Evolutionary conservation across 208 protist species (phyloP), one percentile per base, ranked within the genome.

Genomic region (Spironucleus salmonicida): DNA sequence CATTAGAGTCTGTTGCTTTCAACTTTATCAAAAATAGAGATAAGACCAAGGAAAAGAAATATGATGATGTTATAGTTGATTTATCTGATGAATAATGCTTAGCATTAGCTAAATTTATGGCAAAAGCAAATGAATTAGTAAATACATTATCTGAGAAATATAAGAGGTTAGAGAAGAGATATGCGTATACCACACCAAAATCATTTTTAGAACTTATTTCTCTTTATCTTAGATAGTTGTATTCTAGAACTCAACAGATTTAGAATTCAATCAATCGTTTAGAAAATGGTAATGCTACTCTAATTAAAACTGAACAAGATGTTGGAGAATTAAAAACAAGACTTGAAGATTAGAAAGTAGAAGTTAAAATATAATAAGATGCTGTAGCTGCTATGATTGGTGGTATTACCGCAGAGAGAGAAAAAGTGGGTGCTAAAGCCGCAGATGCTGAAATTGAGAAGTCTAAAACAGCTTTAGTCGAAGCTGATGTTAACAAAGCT

Each of bases 151-250:
- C 87, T 78, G 85, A 91, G 64, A 85, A 89, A 58, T 97, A 95
- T 87, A 89, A 90, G 69, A 75, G 86, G 38, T 82, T 90, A 62
- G 92, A 97, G 81, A 91, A 92, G 80, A 87, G 94, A 61, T 90
- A 93, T 80, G 93, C 92, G 67, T 97, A 97, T 84, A 96, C 93
- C n/a, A 98, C 95, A 40, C 95, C 95, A 61, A 98, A 98, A 85
- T 92, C 88, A 1, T 97, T 96, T 87, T 85, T 98, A 30, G 93
- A 98, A 85, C 88, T 97, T 7, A 97, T 98, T 81, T 87, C 88
- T 40, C 90, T 97, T 66, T 98, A 96, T 87, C 93, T 95, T 82
- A 58, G 23, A 87, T 85, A 57, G 78, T 81, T 27, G n/a, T 64
- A 53, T 0, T 32, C 58, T 9, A 79, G 80, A 53, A 39, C 61